These are phyloP conservation scores for Mycena pura DNA, from an alignment of 768 basidiomycete species.

Conservation along the genomic window DNA sequence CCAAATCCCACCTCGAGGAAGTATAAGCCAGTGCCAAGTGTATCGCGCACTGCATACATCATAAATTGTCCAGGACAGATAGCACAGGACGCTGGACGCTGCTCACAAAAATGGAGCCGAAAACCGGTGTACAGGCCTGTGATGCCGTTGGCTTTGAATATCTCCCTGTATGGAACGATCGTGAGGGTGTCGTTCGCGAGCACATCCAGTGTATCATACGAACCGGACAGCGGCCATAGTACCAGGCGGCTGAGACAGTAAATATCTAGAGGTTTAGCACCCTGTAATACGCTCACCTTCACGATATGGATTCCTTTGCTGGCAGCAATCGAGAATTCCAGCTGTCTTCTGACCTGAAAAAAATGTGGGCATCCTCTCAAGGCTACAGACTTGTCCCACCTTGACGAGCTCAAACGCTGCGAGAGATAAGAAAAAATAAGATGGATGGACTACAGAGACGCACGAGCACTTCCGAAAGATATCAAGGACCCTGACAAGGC, in stretches of 20 bases:
- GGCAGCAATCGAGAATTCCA: constrained; percentile 91
- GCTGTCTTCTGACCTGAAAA: constrained; percentile 81
- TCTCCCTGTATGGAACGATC: constrained; percentile 55
- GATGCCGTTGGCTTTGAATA: constrained; percentile 67
- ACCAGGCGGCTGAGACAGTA: constrained; percentile 69
- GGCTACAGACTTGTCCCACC: constrained; percentile 48
- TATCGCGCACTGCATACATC: constrained; percentile 83
- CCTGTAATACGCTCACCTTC: constrained; percentile 40
- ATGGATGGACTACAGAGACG: constrained; percentile 41
- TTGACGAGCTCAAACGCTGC: constrained; percentile 94
- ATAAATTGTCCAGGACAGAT: too few relatives aligned
- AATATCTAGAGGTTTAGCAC: not conserved
- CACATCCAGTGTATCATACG: not conserved
- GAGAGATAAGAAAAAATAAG: constrained; percentile 11
- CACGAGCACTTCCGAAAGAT: constrained; percentile 88
- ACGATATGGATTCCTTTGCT: constrained; percentile 72
- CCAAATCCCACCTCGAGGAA: constrained; percentile 65
- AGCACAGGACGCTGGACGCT: too few relatives aligned
- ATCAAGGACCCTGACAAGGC: constrained; percentile 90
- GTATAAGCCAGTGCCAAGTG: constrained; percentile 87
- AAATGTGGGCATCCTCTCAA: not conserved
- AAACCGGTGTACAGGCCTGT: constrained; percentile 84
- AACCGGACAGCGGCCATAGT: constrained; percentile 71
- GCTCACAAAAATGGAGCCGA: constrained; percentile 80
- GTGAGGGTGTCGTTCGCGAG: not conserved